Evolutionary conservation across 257 asterid species (phyloP).

Genomic region (Rauvolfia tetraphylla): DNA sequence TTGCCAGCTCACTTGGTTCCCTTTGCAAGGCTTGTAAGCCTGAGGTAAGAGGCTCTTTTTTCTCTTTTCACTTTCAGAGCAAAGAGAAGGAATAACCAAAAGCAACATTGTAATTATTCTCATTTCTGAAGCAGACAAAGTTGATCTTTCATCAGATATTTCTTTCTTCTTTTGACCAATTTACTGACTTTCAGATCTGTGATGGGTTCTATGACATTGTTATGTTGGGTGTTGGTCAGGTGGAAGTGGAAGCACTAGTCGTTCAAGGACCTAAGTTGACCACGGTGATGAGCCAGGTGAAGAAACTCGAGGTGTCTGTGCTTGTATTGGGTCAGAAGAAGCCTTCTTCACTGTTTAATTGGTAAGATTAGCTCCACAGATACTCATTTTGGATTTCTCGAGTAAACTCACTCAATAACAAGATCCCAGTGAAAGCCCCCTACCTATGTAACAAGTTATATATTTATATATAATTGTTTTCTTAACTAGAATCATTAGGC

Average conservation of each 20-base stretch:
- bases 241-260: slow-evolving; percentile 86
- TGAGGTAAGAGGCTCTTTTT: slow-evolving; percentile 52
- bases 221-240: slow-evolving; percentile 30
- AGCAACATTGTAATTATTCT: neutral
- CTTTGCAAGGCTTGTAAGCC: slow-evolving; percentile 88
- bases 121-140: neutral
- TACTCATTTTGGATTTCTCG: neutral
- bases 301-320: slow-evolving; percentile 89
- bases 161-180: neutral
- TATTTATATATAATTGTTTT: no score
- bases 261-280: slow-evolving; percentile 77
- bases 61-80: neutral
- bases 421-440: neutral
- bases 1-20: slow-evolving; percentile 69
- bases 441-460: no score
- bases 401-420: neutral
- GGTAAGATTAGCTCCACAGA: slow-evolving; percentile 29
- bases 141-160: neutral
- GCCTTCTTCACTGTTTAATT: slow-evolving; percentile 50
- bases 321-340: slow-evolving; percentile 74
- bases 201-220: neutral
- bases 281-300: slow-evolving; percentile 82
- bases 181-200: slow-evolving; percentile 6
- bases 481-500: neutral
- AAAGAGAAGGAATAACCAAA: neutral